Evolutionary conservation across 208 protist species (phyloP).

Genomic region (Leishmania aethiopica): DNA sequence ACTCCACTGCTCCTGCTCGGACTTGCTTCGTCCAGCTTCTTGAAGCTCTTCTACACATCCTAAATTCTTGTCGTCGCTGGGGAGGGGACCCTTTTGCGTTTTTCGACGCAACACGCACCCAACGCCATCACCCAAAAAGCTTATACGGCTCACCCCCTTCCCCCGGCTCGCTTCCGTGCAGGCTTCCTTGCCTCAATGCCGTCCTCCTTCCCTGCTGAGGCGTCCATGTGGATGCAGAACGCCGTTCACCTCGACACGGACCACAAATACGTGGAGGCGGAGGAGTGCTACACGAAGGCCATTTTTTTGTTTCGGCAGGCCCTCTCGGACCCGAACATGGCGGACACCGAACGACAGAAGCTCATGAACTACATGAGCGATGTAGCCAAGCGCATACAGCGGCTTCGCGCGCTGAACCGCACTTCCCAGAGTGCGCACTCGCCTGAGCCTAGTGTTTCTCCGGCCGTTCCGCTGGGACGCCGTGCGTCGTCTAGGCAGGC

Average conservation of each 20-base stretch:
- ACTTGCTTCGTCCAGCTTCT: constrained; percentile 4
- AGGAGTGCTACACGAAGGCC: constrained; percentile 72
- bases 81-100: not conserved
- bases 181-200: constrained; percentile 10
- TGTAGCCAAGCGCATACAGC: constrained; percentile 61
- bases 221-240: constrained; percentile 50
- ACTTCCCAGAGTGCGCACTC: not conserved
- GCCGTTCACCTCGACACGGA: constrained; percentile 53
- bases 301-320: constrained; percentile 48
- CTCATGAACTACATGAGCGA: constrained; percentile 69
- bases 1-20: constrained; percentile 7
- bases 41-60: constrained; percentile 11
- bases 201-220: constrained; percentile 20
- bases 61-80: not conserved
- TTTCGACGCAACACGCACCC: not conserved
- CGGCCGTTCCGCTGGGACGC: constrained; percentile 11
- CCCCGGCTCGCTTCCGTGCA: not conserved
- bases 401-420: constrained; percentile 33
- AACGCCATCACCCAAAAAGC: not conserved
- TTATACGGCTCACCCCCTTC: not conserved
- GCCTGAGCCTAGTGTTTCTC: constrained; percentile 1
- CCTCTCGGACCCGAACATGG: constrained; percentile 36
- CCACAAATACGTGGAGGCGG: constrained; percentile 56
- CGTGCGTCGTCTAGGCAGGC: not conserved
- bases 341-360: constrained; percentile 33